Evolutionary conservation across 352 stramenopile genomes (phyloP), one percentile per base, ranked within the genome.

Genomic region (Aphanomyces cochlioides): DNA sequence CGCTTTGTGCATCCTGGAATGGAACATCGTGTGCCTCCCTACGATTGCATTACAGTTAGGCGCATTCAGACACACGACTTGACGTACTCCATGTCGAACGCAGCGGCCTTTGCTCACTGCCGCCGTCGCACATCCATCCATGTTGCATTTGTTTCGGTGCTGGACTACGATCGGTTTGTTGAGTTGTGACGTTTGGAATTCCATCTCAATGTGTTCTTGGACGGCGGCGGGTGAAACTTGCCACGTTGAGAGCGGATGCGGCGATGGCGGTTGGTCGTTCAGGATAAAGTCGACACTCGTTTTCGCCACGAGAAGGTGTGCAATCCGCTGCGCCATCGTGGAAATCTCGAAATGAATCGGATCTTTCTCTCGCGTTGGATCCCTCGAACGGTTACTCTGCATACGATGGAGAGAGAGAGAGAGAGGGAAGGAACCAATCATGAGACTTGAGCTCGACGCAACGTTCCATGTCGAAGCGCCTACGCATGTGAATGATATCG

Each of bases 21-120:
- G 15, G 64, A 70, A 36, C 64, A 70, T 12, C 64, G 45, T 3
- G 64, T 70, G 47, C 64, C 64, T 21, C 64, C 64, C 64, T 70
- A 34, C 34, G 7, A 5, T 12, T 58, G 5, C 15, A 39, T n/a
- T 21, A 3, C 4, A 34, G 56, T 40, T 36, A 6, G 21, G 43
- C 5, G 36, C 5, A 12, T 63, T 59, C 13, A 61, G 39, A 7
- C 19, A 63, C 17, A 37, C 28, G 6, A 12, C 17, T 5, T 19
- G 45, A 8, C 38, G 10, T 69, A 70, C 64, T n/a, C 64, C 64
- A 43, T 70, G 64, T 7, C 64, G 47, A 28, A 70, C 64, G 40
- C 64, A 70, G 7, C 36, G 39, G 10, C 45, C 45, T 34, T 70
- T 70, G 54, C 64, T 70, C 6, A 70, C 64, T 5, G 64, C 64